Evolutionary conservation across 495 filamentous ascomycete species (phyloP).

Genomic region (Hypoxylon cercidicola): DNA sequence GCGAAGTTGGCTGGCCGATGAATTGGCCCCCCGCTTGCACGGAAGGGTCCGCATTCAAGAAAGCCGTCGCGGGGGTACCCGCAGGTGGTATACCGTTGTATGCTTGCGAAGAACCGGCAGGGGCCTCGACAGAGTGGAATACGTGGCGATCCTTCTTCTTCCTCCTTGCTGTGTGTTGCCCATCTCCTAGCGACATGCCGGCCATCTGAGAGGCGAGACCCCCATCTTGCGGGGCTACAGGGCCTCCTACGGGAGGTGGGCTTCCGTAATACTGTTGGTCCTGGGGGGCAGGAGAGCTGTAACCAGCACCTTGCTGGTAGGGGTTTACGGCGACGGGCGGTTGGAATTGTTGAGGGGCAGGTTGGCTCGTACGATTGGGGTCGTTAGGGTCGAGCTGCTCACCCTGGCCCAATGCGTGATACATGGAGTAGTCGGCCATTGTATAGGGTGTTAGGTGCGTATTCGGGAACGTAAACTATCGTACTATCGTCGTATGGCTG

Average conservation of each 20-base stretch:
- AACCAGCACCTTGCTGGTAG: constrained; percentile 70
- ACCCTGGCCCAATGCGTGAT: constrained; percentile 75
- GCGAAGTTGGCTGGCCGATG: constrained; percentile 44
- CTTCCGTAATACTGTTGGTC: constrained; percentile 51
- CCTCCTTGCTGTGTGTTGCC: constrained; percentile 62
- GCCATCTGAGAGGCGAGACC: constrained; percentile 89
- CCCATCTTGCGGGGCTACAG: constrained; percentile 57
- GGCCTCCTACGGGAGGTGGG: constrained; percentile 41
- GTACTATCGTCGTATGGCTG: constrained; percentile 3
- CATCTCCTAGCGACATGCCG: constrained; percentile 73
- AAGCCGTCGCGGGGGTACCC: constrained; percentile 69
- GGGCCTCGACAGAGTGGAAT: constrained; percentile 85
- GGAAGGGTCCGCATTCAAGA: constrained; percentile 72
- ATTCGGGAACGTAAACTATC: neutral
- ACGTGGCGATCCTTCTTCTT: constrained; percentile 97
- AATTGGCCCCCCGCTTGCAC: constrained; percentile 40
- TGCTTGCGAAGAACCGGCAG: constrained; percentile 68
- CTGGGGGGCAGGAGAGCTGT: constrained; percentile 50
- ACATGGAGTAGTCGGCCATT: constrained; percentile 83
- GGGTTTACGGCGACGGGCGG: constrained; percentile 60
- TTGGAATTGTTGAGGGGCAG: constrained; percentile 67
- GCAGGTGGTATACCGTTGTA: constrained; percentile 73
- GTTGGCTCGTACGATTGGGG: constrained; percentile 65
- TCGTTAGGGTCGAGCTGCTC: constrained; percentile 70
- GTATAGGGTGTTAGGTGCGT: constrained; percentile 11